Evolutionary conservation across 768 basidiomycete genomes (phyloP), one percentile per base, ranked within the genome.

Genomic region (Termitomyces sp.): DNA sequence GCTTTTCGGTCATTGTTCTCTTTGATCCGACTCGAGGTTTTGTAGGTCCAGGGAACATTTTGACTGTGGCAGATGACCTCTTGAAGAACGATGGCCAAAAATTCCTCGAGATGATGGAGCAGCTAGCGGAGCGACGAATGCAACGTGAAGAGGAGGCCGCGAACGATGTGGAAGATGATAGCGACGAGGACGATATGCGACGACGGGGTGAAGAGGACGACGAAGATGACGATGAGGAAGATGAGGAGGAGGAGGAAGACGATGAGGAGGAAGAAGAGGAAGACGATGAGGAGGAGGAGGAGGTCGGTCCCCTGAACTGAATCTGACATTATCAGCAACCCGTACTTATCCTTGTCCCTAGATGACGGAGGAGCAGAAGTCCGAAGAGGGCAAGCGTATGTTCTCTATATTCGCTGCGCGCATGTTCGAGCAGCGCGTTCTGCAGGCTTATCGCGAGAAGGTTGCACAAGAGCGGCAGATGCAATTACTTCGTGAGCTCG

Each of bases 31-130:
- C 45, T 64, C 16, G n/a, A 57, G 57, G 54, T 60, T 61, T 58
- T 64, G 52, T 60, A 89, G 88, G 86, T 52, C 87, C 87, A 69
- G 94, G 92, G 64, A 95, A 94, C 64, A 98, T 99, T 68, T 80
- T 99, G 42, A 99, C 97, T 20, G 96, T 99, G 50, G 97, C 97
- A 43, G 97, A 99, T 67, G 97, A 99, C 73, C 82, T 99, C 42
- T 80, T 99, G 63, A 97, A 97, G 79, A 98, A 98, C 64, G 95
- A 99, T 65, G 96, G 96, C 2, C 92, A 94, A 65, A 98, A 97
- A 76, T 99, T 99, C 76, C 75, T 99, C 63, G 97, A 99, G 77
- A 99, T 99, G 97, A 99, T 99, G 97, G 97, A 98, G 70, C 94
- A 96, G 71, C 82, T 99, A 18, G 95, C 96, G 0, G 94, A 97